Conservation (phyloP, 306 rosid genomes). For the Cucurbita pepo region DNA sequence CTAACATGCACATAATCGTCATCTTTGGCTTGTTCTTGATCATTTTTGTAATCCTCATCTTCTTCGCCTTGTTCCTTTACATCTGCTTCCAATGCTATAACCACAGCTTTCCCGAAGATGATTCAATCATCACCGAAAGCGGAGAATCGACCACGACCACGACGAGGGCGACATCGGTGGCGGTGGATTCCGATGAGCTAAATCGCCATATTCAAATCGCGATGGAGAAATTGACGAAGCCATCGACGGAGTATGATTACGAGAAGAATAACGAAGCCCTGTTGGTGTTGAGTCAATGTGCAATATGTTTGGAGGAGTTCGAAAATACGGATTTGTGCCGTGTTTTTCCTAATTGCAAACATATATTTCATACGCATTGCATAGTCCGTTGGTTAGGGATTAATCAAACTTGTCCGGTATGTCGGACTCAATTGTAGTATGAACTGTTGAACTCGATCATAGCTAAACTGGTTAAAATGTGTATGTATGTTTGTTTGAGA, state of each 20-base stretch:
- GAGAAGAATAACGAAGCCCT: neutral
- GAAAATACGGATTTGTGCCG: conserved; percentile 18
- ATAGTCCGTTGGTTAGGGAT: conserved; percentile 27
- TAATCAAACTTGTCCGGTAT: conserved; percentile 36
- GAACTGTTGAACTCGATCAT: neutral
- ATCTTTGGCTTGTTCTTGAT: conserved; percentile 4
- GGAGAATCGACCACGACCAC: neutral
- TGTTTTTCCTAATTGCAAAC: conserved; percentile 28
- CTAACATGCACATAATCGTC: neutral
- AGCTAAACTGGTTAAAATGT: neutral
- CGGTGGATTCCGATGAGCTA: neutral
- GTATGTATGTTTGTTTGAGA: too few relatives aligned
- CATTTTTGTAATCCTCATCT: neutral
- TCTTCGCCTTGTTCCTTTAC: neutral
- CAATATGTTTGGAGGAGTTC: conserved; percentile 37
- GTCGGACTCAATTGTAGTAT: conserved; percentile 16
- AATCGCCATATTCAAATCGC: neutral
- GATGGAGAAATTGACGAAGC: conserved; percentile 11
- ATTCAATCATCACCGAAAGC: neutral
- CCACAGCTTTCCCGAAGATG: neutral
- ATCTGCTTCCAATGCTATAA: neutral
- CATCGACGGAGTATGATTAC: neutral
- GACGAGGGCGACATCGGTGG: neutral
- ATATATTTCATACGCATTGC: conserved; percentile 32
- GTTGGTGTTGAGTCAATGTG: conserved; percentile 15